phyloP scores from a whole-genome alignment of 1,284 basidiomycete genomes.

The Leccinum cinnamomeum region DNA sequence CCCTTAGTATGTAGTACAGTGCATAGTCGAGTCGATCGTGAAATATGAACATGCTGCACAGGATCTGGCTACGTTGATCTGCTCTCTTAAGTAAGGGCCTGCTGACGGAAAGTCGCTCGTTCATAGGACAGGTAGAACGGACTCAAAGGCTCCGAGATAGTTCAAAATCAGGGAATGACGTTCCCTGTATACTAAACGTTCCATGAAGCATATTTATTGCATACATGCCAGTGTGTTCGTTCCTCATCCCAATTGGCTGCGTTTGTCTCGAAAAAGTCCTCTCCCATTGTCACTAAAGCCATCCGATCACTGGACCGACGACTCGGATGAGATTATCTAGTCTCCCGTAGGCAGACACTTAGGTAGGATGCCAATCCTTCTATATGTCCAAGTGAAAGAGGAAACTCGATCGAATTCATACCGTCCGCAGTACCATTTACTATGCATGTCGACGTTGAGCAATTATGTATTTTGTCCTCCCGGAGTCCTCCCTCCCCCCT shows the following conservation, averaged over 20 bases:
- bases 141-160: neutral
- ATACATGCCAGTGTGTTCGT: neutral
- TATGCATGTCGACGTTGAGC: no score
- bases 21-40: no score
- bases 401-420: neutral
- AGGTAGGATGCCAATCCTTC: no score
- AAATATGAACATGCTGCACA: no score
- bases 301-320: no score
- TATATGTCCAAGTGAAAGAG: neutral
- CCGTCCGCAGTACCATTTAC: no score
- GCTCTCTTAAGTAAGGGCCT: neutral
- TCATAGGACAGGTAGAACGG: neutral
- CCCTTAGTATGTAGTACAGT: no score
- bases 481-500: no score
- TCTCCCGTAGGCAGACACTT: no score
- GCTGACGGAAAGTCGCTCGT: neutral
- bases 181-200: neutral
- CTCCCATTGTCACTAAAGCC: neutral
- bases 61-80: neutral
- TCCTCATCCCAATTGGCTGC: neutral
- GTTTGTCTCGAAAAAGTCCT: neutral
- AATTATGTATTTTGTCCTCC: no score
- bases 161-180: neutral
- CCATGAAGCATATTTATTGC: neutral
- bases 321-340: no score